phyloP scores from a whole-genome alignment of 2,329 filamentous ascomycete species.

The Fusarium sp. region DNA sequence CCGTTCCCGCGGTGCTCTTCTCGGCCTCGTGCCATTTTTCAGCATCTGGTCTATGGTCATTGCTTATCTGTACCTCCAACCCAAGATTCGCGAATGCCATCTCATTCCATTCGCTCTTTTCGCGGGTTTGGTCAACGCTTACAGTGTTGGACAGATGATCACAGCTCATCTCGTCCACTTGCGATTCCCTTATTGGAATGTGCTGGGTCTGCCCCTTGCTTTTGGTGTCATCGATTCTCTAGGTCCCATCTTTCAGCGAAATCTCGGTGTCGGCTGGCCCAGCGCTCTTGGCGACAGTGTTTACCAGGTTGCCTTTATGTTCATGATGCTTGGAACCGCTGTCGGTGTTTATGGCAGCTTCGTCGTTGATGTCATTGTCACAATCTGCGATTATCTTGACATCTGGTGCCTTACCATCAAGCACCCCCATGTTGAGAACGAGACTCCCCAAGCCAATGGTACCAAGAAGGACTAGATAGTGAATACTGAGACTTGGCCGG shows the following conservation, averaged over 20 bases:
- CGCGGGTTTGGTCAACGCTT: slow-evolving; percentile 90
- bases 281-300: slow-evolving; percentile 78
- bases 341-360: slow-evolving; percentile 97
- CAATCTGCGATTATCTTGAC: slow-evolving; percentile 97
- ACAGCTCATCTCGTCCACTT: slow-evolving; percentile 91
- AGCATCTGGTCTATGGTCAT: slow-evolving; percentile 81
- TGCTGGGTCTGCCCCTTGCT: slow-evolving; percentile 81
- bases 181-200: slow-evolving; percentile 90
- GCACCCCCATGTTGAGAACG: slow-evolving; percentile 70
- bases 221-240: slow-evolving; percentile 84
- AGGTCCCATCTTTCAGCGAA: slow-evolving; percentile 73
- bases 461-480: slow-evolving; percentile 54
- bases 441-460: slow-evolving; percentile 45
- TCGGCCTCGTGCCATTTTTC: slow-evolving; percentile 86
- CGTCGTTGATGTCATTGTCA: slow-evolving; percentile 95
- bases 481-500: background rate
- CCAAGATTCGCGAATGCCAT: slow-evolving; percentile 82
- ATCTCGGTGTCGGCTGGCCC: slow-evolving; percentile 77
- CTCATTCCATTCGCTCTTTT: slow-evolving; percentile 92
- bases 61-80: slow-evolving; percentile 86
- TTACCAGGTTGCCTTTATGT: slow-evolving; percentile 94
- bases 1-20: slow-evolving; percentile 77
- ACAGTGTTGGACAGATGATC: slow-evolving; percentile 95
- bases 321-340: slow-evolving; percentile 84
- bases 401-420: slow-evolving; percentile 99